These are phyloP conservation scores for Populus hybrid DNA, from an alignment of 441 rosid genomes.

Conservation along the genomic window DNA sequence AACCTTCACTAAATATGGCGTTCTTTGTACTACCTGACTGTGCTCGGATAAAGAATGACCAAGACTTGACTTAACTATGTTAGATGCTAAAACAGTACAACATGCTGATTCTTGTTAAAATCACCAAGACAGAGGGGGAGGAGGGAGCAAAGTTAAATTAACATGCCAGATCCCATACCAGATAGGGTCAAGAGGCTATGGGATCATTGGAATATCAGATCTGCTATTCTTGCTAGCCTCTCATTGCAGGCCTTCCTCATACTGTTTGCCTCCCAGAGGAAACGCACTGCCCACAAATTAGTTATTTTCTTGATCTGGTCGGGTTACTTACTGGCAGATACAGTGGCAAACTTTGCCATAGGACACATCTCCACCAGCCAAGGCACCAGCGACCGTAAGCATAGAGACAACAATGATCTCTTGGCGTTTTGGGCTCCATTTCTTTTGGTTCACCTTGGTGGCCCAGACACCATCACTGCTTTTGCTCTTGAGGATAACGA, in stretches of 20 bases:
- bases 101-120: background rate
- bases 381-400: background rate
- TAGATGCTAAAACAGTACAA: background rate
- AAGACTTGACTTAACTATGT: background rate
- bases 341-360: constrained; percentile 6
- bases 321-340: constrained; percentile 16
- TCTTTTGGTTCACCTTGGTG: constrained; percentile 64
- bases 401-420: constrained; percentile 20
- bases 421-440: constrained; percentile 69
- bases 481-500: constrained; percentile 58
- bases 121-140: background rate
- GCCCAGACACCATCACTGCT: constrained; percentile 70
- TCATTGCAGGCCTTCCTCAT: constrained; percentile 14
- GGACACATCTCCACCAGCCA: constrained; percentile 16
- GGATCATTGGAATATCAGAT: constrained; percentile 23
- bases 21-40: background rate
- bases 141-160: background rate
- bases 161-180: background rate
- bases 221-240: constrained; percentile 17
- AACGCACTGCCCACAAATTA: background rate
- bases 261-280: constrained; percentile 4
- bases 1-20: background rate
- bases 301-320: constrained; percentile 1
- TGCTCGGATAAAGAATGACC: background rate
- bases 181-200: constrained; percentile 7